These are phyloP conservation scores for Alternaria sp. DNA, from an alignment of 2,329 filamentous ascomycete genomes.

Conservation along the genomic window DNA sequence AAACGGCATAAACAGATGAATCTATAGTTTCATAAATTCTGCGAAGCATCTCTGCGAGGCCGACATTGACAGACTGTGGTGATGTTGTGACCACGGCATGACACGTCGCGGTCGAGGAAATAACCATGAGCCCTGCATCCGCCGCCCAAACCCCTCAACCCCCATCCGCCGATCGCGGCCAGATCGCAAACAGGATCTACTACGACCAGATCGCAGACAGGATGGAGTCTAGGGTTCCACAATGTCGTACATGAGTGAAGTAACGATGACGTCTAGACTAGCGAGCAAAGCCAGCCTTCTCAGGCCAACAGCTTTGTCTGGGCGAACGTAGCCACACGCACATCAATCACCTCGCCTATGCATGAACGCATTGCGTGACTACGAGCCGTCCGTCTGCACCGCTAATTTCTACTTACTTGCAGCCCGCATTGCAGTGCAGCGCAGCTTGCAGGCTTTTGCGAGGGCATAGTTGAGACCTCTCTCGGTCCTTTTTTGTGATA, in stretches of 20 bases:
- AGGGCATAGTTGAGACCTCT: background rate
- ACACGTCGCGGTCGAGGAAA: background rate
- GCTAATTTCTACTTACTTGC: conserved; percentile 14
- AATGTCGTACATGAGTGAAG: conserved; percentile 22
- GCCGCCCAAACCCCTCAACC: conserved; percentile 1
- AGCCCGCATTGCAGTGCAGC: conserved; percentile 5
- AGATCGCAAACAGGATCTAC: conserved; percentile 3
- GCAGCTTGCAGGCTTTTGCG: background rate
- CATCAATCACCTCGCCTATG: conserved; percentile 22
- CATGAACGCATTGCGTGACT: conserved; percentile 12
- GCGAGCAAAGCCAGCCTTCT: conserved; percentile 10
- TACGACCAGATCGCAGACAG: background rate
- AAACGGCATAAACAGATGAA: background rate
- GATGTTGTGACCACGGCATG: background rate
- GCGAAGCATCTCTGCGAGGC: background rate
- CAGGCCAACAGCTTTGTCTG: background rate
- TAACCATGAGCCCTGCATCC: conserved; percentile 2
- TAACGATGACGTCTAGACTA: conserved; percentile 44
- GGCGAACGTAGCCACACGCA: conserved; percentile 8
- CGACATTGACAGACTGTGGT: background rate
- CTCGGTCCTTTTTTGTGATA: conserved; percentile 1
- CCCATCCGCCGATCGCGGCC: conserved; percentile 7
- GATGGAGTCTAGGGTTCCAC: conserved; percentile 5
- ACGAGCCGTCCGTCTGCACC: conserved; percentile 16
- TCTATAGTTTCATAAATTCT: background rate